Evolutionary conservation across 1,284 basidiomycete genomes (phyloP), one percentile per base, ranked within the genome.

Genomic region (Tetrapyrgos nigripes): DNA sequence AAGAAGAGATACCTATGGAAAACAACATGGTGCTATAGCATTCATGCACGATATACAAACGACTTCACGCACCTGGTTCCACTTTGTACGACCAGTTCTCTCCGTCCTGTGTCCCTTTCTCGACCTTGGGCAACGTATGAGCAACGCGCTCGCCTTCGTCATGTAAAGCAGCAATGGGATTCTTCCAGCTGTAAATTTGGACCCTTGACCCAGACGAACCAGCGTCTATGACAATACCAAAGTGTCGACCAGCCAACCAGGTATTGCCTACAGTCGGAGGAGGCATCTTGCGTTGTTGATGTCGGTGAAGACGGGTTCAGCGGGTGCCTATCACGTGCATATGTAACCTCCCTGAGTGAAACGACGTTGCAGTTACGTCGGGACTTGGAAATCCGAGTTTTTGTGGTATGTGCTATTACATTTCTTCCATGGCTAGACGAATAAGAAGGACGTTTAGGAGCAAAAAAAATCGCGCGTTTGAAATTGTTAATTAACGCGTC

Each of bases 181-280:
- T 92, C 63, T 85, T 88, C 97, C 97, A 99, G 69, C 93, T 96
- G 80, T 99, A 99, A 65, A 99, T 94, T 76, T 97, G 96, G 49
- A 98, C 82, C 50, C 97, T 84, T 5, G 96, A 98, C 35, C 97
- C 97, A 11, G 96, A 98, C 70, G 95, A 97, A 63, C 97, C 97
- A 68, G 97, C 97, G 80, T 99, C 97, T 72, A 99, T 92, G 58
- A 99, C 94, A 62, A 99, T 88, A 51, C 95, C 96, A 77, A 97
- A 99, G 66, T 91, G 89, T 63, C 93, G 89, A 56, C 88, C 86
- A 58, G 83, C 76, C 56, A 92, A 82, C 91, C 92, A 93, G 63
- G 86, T 72, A 69, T 92, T 84, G 64, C 79, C 80, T 50, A 79
- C 81, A 58, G 82, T 86, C 60, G 89, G 88, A 58, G 91, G 89